A percentile compares a stretch with the other conserved stretches of the same genome.
phyloP scores from a whole-genome alignment of 2,329 filamentous ascomycete species.

The Verticillium klebahnii region DNA sequence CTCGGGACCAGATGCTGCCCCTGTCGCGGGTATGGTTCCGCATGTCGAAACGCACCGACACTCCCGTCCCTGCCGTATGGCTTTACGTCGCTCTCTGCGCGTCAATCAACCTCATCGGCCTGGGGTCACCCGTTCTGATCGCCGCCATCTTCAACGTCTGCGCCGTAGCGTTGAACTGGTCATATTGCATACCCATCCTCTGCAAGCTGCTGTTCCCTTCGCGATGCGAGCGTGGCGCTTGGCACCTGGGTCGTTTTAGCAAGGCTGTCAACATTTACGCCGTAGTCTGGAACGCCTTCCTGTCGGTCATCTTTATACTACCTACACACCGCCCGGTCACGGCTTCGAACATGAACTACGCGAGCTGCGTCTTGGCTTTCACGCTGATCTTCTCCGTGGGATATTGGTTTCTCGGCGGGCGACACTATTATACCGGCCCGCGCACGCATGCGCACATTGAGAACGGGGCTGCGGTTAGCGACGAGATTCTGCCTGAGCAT shows the following conservation, averaged over 20 bases:
- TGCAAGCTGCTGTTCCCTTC: constrained; percentile 43
- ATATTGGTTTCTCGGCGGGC: constrained; percentile 42
- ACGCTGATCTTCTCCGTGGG: constrained; percentile 36
- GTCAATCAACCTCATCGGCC: constrained; percentile 53
- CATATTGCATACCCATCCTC: constrained; percentile 51
- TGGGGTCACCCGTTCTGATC: constrained; percentile 50
- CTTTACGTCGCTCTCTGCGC: constrained; percentile 49
- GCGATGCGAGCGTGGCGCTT: constrained; percentile 46
- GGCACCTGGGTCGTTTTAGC: constrained; percentile 41
- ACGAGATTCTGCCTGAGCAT: constrained; percentile 9
- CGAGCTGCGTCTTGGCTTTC: constrained; percentile 41
- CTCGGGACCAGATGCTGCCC: constrained; percentile 46
- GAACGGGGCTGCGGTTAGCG: constrained; percentile 16
- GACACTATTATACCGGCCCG: constrained; percentile 44
- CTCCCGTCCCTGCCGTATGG: constrained; percentile 51
- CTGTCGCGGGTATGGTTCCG: constrained; percentile 43
- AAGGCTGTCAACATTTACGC: constrained; percentile 40
- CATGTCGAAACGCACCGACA: constrained; percentile 42
- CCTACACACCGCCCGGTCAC: constrained; percentile 42
- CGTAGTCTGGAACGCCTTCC: constrained; percentile 47
- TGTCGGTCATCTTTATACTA: constrained; percentile 48
- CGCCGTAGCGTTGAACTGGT: constrained; percentile 50
- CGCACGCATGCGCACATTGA: constrained; percentile 21
- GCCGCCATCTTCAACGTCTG: constrained; percentile 49
- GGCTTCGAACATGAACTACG: constrained; percentile 50